A percentile compares a stretch with the other conserved stretches of the same genome.
phyloP scores from a whole-genome alignment of 164 flowering plant species.

The Dillenia turbinata region DNA sequence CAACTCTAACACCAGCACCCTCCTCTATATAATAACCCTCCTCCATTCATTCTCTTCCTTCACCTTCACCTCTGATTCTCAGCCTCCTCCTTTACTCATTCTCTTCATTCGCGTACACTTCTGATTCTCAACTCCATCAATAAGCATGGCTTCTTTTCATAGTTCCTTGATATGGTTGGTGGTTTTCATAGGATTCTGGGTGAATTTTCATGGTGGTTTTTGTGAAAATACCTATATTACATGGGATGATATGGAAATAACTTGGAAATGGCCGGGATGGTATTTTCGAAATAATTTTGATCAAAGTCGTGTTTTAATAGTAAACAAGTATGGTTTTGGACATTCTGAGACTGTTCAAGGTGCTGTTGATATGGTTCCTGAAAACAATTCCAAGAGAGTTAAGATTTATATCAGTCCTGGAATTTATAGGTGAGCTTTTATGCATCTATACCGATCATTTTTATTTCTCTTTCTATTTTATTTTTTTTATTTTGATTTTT shows the following conservation, averaged over 20 bases:
- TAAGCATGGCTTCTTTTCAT: conserved; percentile 3
- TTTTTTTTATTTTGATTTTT: too few species aligned
- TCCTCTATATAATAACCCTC: conserved; percentile 14
- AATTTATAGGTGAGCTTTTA: conserved; percentile 54
- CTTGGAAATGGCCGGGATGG: conserved; percentile 7
- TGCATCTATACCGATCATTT: too few species aligned
- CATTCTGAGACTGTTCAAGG: conserved; percentile 68
- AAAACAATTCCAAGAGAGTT: conserved; percentile 38
- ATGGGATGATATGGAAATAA: conserved; percentile 63
- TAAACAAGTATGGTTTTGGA: conserved; percentile 59
- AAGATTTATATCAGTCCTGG: conserved; percentile 75
- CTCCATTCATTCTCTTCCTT: conserved; percentile 21
- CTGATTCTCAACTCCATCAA: not conserved
- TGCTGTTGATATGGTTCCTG: conserved; percentile 73
- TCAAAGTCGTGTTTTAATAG: conserved; percentile 42
- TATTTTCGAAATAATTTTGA: not conserved
- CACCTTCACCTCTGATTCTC: too few species aligned
- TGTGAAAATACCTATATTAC: conserved; percentile 26
- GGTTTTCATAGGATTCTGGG: conserved; percentile 4
- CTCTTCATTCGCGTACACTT: not conserved
- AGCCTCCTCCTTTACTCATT: conserved; percentile 11
- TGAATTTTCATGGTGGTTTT: conserved; percentile 8
- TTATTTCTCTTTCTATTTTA: too few species aligned
- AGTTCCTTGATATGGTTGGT: conserved; percentile 6
- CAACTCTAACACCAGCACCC: not conserved